Conservation (phyloP, 495 filamentous ascomycete species). For the Tuber borchii region DNA sequence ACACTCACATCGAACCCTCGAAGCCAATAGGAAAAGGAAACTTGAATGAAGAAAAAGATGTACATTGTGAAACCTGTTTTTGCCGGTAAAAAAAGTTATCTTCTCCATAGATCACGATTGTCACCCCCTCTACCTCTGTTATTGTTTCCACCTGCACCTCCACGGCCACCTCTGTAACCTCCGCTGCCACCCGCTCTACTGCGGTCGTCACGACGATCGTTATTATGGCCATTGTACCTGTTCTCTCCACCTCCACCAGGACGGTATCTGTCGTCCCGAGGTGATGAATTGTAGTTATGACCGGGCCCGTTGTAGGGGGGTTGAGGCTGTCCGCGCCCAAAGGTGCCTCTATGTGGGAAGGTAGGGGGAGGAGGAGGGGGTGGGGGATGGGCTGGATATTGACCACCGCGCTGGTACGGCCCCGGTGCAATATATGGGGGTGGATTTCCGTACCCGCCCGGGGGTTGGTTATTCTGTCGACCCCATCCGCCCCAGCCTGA, state of each 20-base stretch:
- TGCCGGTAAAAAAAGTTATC: background rate
- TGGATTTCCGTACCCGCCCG: background rate
- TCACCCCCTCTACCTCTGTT: background rate
- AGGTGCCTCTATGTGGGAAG: background rate
- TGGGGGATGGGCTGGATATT: background rate
- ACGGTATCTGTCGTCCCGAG: background rate
- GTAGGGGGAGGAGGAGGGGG: background rate
- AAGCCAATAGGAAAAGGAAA: no score
- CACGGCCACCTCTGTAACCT: background rate
- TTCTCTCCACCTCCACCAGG: background rate
- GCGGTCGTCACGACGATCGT: background rate
- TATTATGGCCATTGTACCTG: background rate
- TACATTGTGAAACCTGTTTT: no score
- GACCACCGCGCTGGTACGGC: background rate
- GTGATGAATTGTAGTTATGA: background rate
- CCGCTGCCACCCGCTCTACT: background rate
- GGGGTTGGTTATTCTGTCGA: background rate
- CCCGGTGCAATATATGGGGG: background rate
- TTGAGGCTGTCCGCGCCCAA: background rate
- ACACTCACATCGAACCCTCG: no score
- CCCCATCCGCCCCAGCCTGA: constrained; percentile 15
- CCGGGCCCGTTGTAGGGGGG: background rate
- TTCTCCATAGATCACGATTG: background rate
- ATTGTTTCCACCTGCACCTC: background rate
- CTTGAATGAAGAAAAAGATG: no score